Evolutionary conservation across 2,329 filamentous ascomycete species (phyloP).

Genomic region (Madurella fahalii): DNA sequence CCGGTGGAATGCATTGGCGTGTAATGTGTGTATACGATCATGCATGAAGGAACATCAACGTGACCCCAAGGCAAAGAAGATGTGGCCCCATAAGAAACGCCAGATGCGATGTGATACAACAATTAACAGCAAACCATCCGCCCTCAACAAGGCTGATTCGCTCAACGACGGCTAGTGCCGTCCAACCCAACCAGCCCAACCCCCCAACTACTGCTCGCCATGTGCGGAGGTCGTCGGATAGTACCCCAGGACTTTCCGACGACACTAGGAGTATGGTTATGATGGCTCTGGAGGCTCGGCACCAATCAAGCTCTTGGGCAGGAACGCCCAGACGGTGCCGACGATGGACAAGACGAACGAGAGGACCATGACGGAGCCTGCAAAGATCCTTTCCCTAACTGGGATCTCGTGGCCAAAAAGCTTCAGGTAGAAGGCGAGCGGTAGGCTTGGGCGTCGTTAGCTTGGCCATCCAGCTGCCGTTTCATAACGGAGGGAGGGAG

Average conservation of each 20-base stretch:
- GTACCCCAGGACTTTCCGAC: neutral
- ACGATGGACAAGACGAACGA: slow-evolving; percentile 67
- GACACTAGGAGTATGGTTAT: neutral
- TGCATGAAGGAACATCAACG: neutral
- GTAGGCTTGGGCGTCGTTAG: slow-evolving; percentile 46
- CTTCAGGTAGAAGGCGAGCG: slow-evolving; percentile 83
- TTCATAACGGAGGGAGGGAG: neutral
- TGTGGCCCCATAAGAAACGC: neutral
- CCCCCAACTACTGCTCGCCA: neutral
- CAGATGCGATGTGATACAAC: neutral
- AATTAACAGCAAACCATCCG: neutral
- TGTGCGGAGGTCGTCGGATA: neutral
- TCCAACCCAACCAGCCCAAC: neutral
- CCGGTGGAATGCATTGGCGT: neutral
- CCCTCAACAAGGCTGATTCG: neutral
- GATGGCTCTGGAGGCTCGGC: slow-evolving; percentile 29
- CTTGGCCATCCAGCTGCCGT: neutral
- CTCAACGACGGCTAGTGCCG: neutral
- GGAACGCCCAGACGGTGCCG: slow-evolving; percentile 82
- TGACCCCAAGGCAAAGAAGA: neutral
- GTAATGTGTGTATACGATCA: too few relatives aligned
- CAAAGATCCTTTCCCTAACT: slow-evolving; percentile 57
- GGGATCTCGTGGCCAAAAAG: slow-evolving; percentile 74
- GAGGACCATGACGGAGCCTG: slow-evolving; percentile 65
- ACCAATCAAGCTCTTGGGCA: slow-evolving; percentile 72